Evolutionary conservation across 2,329 filamentous ascomycete species (phyloP).

Genomic region (Monosporascus sp.): DNA sequence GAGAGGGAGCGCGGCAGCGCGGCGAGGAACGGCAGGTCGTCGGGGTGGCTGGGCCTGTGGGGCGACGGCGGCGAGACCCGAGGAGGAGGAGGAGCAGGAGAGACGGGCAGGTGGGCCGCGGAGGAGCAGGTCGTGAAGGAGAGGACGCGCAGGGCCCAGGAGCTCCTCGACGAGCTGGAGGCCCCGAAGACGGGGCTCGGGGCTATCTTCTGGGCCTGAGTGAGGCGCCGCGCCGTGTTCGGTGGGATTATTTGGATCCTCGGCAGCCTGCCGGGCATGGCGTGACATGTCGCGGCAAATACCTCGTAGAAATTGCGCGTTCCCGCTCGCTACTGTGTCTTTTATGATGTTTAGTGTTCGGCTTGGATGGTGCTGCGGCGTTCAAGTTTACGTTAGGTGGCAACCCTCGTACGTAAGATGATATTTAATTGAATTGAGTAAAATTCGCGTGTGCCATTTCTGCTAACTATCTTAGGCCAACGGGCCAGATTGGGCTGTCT

Average conservation of each 20-base stretch:
- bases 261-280: not conserved
- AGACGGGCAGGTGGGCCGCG: constrained; percentile 47
- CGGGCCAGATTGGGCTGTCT: too few relatives aligned
- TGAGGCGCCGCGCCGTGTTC: too few relatives aligned
- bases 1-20: constrained; percentile 35
- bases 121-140: constrained; percentile 52
- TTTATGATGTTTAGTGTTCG: too few relatives aligned
- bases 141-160: constrained; percentile 43
- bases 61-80: constrained; percentile 16
- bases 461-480: too few relatives aligned
- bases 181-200: constrained; percentile 29
- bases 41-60: constrained; percentile 39
- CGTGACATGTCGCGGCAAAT: not conserved
- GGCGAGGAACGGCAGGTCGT: constrained; percentile 12
- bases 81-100: constrained; percentile 9
- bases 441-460: too few relatives aligned
- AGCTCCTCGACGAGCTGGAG: constrained; percentile 46
- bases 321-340: too few relatives aligned
- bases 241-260: not conserved
- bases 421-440: too few relatives aligned
- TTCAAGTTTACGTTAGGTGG: too few relatives aligned
- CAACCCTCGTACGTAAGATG: too few relatives aligned
- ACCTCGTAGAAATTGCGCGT: not conserved
- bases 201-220: constrained; percentile 37
- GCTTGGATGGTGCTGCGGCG: too few relatives aligned